A percentile compares a stretch with the other conserved stretches of the same genome.
Conservation (phyloP, 2,329 filamentous ascomycete species). For the Onygenales sp. region DNA sequence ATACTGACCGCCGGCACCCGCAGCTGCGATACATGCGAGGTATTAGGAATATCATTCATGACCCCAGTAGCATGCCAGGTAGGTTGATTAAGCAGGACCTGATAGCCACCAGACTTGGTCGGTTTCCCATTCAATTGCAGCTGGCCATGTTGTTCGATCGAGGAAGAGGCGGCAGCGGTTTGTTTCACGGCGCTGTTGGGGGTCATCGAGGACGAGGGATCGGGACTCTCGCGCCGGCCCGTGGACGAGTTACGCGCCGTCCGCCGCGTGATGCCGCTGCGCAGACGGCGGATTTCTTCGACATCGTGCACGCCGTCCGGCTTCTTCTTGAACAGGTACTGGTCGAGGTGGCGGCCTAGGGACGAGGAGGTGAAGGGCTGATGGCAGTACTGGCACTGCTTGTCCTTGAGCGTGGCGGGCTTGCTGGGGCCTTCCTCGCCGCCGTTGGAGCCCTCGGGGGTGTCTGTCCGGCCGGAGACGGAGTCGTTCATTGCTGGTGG, state of each 20-base stretch:
- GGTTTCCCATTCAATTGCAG: conserved; percentile 27
- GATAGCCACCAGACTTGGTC: conserved; percentile 26
- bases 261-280: conserved; percentile 76
- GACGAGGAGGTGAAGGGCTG: conserved; percentile 91
- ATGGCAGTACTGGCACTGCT: conserved; percentile 76
- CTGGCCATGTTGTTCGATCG: not conserved
- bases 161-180: conserved; percentile 6
- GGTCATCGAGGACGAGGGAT: conserved; percentile 41
- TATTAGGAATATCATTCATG: conserved; percentile 58
- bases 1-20: conserved; percentile 1
- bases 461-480: conserved; percentile 4
- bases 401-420: conserved; percentile 62
- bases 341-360: conserved; percentile 82
- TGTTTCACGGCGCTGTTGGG: conserved; percentile 21
- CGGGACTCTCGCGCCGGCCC: conserved; percentile 52
- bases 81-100: conserved; percentile 49
- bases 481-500: conserved; percentile 4
- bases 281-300: conserved; percentile 73
- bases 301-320: conserved; percentile 88
- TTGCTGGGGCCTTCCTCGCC: conserved; percentile 14
- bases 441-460: conserved; percentile 5
- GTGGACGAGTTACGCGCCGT: conserved; percentile 59
- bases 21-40: conserved; percentile 19
- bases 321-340: conserved; percentile 90
- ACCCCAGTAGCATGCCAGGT: conserved; percentile 71